Base-by-base conservation (phyloP, 192 early-diverging fungal species). In the Gaertneriomyces semiglobifer region DNA sequence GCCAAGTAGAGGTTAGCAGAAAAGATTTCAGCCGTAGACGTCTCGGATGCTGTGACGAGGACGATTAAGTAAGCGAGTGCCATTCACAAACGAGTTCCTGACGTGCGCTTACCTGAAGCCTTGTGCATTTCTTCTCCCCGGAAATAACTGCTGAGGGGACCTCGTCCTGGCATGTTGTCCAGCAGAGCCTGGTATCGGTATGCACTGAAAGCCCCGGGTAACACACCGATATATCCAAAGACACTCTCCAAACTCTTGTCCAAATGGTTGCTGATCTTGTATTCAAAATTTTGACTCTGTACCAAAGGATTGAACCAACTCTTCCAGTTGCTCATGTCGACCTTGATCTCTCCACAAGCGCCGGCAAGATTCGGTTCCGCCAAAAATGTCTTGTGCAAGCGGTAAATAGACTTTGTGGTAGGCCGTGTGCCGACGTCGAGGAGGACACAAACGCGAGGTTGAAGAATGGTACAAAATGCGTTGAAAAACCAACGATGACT, bases 221-320 rank as follows among this genome's bases (percentile, higher is more conserved):
- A 81, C 56, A 95, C 95, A 0, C 92, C 91, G 59, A 97, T 97
- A 78, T 94, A 94, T 39, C 94, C 94, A 83, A 93, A 95, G 14
- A 94, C 87, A 14, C 90, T 92, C 68, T 92, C 90, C 50, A 91
- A 78, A 38, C 89, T 86, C 61, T 57, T 57, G 38, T 57, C 55
- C 14, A 57, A 38, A 16, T 57, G 55, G 9, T 57, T 57, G 50
- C 88, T 90, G 84, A 96, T 96, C 69, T 89, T 89, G 80, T 88
- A 91, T 69, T 92, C 90, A 76, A 91, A 92, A 68, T 92, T 90
- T 62, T 92, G 90, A 4, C 89, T 78, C 1, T 88, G 89, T 38
- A 91, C 88, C 7, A 92, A 57, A 4, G 89, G 89, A 59, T 89
- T 92, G 43, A 86, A 53, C 8, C 89, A 45, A 56, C 87, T 77